These are phyloP conservation scores for Chlamydomonas reinhardtii DNA, from an alignment of 163 green algal genomes.

Conservation along the genomic window DNA sequence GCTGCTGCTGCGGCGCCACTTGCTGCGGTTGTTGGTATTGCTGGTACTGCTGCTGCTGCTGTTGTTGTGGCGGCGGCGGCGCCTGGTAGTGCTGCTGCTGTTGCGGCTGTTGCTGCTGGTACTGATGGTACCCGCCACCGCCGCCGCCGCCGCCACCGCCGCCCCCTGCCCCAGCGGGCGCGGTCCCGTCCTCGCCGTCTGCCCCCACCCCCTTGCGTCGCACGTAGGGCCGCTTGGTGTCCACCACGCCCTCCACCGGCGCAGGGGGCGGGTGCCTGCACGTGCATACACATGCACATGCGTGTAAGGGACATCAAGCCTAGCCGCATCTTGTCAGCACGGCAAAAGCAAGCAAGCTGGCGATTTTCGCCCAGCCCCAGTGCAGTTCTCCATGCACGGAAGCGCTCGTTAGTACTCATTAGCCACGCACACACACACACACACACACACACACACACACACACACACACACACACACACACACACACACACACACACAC, in stretches of 20 bases:
- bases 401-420: too few species aligned
- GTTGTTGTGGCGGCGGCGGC: too few species aligned
- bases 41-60: background rate
- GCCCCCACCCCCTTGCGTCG: conserved; percentile 1
- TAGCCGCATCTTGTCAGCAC: too few species aligned
- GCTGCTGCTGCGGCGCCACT: background rate
- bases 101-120: background rate
- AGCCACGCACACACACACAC: background rate
- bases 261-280: conserved; percentile 2
- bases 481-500: background rate
- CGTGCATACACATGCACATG: background rate
- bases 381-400: too few species aligned
- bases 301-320: too few species aligned
- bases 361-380: too few species aligned
- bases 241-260: background rate
- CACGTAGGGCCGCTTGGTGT: conserved; percentile 24
- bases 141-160: too few species aligned
- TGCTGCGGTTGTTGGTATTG: too few species aligned
- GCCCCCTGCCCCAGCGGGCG: background rate
- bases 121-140: background rate
- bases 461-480: background rate
- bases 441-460: background rate
- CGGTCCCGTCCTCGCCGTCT: background rate
- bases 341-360: too few species aligned
- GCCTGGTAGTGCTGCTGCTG: background rate